phyloP scores from a whole-genome alignment of 306 rosid species.

The Abrus pulchellus region DNA sequence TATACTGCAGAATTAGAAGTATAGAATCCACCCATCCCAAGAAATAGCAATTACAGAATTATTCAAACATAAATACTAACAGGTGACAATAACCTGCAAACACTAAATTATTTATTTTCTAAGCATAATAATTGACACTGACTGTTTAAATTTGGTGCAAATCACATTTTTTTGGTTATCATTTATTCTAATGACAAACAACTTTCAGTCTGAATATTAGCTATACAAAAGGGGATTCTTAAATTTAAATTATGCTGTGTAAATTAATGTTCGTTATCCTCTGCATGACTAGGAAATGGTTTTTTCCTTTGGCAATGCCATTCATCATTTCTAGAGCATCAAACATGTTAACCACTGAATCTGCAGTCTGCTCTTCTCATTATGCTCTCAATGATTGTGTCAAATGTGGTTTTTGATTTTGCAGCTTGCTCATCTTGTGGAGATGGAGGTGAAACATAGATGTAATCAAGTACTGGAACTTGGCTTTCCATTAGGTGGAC shows the following conservation, averaged over 20 bases:
- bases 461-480: slow-evolving; percentile 89
- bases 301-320: slow-evolving; percentile 11
- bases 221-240: not conserved
- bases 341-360: slow-evolving; percentile 13
- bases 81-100: too few species aligned
- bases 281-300: not conserved
- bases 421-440: slow-evolving; percentile 96
- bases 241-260: not conserved
- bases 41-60: too few species aligned
- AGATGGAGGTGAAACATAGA: slow-evolving; percentile 98
- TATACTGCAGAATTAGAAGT: too few species aligned
- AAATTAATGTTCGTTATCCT: not conserved
- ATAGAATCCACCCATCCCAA: too few species aligned
- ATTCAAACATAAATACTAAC: too few species aligned
- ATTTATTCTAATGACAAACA: not conserved
- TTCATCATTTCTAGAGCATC: slow-evolving; percentile 1
- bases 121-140: too few species aligned
- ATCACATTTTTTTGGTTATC: not conserved
- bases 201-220: not conserved
- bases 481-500: slow-evolving; percentile 93
- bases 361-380: slow-evolving; percentile 5
- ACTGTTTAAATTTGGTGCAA: too few species aligned
- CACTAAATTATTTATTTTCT: too few species aligned
- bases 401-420: slow-evolving; percentile 38
- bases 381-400: slow-evolving; percentile 26